Conservation (phyloP, 768 basidiomycete species). For the Suillus americanus region DNA sequence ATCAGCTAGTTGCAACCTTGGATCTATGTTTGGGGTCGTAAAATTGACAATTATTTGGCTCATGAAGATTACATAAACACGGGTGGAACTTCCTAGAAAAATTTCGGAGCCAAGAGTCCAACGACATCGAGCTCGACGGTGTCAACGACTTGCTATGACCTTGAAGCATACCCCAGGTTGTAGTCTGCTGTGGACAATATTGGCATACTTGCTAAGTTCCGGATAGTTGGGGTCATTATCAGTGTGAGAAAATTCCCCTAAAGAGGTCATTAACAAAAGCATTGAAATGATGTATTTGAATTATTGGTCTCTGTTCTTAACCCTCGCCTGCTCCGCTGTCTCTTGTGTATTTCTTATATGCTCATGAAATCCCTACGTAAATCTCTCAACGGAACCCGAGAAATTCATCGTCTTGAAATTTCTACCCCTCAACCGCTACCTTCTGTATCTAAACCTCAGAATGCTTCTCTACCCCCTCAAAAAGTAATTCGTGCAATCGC, state of each 20-base stretch:
- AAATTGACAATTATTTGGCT: constrained; percentile 12
- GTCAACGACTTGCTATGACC: neutral
- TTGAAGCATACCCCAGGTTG: neutral
- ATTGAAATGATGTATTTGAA: constrained; percentile 6
- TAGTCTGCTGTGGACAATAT: neutral
- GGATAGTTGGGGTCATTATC: neutral
- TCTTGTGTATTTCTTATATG: constrained; percentile 6
- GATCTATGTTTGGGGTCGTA: constrained; percentile 4
- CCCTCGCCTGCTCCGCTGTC: constrained; percentile 15
- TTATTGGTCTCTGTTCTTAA: constrained; percentile 18
- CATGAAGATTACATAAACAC: constrained; percentile 24
- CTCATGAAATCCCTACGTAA: constrained; percentile 83
- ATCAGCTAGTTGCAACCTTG: constrained; percentile 3
- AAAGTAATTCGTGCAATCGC: constrained; percentile 90
- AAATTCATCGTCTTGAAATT: constrained; percentile 58
- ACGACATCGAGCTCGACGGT: neutral
- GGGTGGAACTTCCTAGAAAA: neutral
- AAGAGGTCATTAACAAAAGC: neutral
- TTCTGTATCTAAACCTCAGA: constrained; percentile 65
- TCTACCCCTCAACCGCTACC: constrained; percentile 70
- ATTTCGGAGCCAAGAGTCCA: neutral
- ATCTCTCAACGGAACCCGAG: constrained; percentile 69
- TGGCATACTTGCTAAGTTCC: neutral
- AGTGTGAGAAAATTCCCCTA: neutral
- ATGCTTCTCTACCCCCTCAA: constrained; percentile 80